Base-by-base conservation (phyloP, 208 protist species). In the Wallacemonas sp. region DNA sequence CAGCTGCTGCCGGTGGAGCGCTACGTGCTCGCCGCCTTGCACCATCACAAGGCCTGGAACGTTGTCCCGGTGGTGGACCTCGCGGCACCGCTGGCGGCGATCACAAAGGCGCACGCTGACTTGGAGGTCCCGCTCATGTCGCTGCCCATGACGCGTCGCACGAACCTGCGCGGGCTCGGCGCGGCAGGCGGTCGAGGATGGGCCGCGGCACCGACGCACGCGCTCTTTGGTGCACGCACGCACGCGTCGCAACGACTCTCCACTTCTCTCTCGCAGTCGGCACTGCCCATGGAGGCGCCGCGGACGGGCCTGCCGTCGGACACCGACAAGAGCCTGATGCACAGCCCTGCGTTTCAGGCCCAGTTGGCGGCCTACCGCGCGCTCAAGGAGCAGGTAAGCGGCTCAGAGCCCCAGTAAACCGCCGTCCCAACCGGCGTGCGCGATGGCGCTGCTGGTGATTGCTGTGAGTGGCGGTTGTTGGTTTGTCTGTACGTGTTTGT, bases 1-100 rank as follows among this genome's bases (percentile, higher is more conserved):
- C 2, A 23, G 23, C 29, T 65, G 61, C 29, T 49, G 44, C 39
- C 61, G n/a, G 76, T 42, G 8, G 69, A 77, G 57, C 42, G 55
- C 20, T 65, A 38, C 45, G 28, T 71, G 8, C 54, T 81, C 18
- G 63, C 73, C n/a, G 22, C 75, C 3, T 33, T 81, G 8, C 69
- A 81, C 38, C 7, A 67, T 3, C 42, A 65, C 20, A 14, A 54
- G 2, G 61, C 61, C 11, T 86, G 78, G 85, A 63, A 81, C 42
- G 45, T 88, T 1, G 61, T 82, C 52, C 85, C 85, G 0, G 83
- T 78, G 62, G 57, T 79, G 5, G 61, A 79, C 45, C 38, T 77
- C 11, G 64, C 67, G 3, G 31, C 52, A 2, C 66, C 76, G 23
- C 8, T 91, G 20, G 57, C 66, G 25, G 68, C 74, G 3, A 26